phyloP scores from a whole-genome alignment of 2,329 filamentous ascomycete species.

The Cercospora zeae-maydis region DNA sequence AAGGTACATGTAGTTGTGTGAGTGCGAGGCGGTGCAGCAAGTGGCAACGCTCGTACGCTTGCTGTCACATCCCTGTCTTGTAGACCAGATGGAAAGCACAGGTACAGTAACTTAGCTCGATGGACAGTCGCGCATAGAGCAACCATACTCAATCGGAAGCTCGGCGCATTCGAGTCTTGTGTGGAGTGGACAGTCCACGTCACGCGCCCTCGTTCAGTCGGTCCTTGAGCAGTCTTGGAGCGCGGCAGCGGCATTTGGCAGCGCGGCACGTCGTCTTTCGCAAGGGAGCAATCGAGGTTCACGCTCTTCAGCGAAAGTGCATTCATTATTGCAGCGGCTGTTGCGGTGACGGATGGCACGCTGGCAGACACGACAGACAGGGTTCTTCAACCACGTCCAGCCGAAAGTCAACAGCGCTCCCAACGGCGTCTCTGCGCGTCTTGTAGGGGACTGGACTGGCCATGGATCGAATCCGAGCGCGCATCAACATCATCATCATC shows the following conservation, averaged over 20 bases:
- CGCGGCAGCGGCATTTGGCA: not conserved
- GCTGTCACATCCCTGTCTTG: not conserved
- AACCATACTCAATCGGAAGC: not conserved
- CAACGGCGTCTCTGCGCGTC: slow-evolving; percentile 1
- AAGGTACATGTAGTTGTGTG: no score
- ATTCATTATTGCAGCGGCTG: not conserved
- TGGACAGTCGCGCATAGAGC: not conserved
- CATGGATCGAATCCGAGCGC: not conserved
- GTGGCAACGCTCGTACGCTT: not conserved
- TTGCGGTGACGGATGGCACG: not conserved
- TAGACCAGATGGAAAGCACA: not conserved
- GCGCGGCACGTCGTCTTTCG: no score
- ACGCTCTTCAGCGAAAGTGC: not conserved
- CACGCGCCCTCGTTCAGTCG: not conserved
- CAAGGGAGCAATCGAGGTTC: no score
- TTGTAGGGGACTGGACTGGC: not conserved
- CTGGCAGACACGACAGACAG: not conserved
- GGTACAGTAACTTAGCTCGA: not conserved
- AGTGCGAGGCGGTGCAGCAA: not conserved
- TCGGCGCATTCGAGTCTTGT: not conserved
- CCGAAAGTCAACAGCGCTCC: not conserved
- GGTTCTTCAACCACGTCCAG: slow-evolving; percentile 1
- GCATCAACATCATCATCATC: not conserved
- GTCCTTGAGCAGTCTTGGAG: not conserved
- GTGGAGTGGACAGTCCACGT: not conserved